Base-by-base conservation (phyloP, 176 grass and related monocot species). In the Leersia perrieri region DNA sequence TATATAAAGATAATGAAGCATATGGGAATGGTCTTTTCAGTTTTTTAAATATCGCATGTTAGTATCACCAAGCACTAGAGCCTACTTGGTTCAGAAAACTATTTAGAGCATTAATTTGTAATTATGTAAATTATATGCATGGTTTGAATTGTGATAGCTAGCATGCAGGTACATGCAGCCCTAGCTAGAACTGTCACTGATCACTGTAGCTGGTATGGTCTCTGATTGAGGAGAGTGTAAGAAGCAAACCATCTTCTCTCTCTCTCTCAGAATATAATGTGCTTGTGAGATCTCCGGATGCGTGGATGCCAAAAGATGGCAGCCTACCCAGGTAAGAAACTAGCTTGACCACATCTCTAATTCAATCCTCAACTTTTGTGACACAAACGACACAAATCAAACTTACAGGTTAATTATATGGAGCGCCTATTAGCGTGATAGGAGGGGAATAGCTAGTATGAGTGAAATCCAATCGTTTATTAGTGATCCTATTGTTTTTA, bases 231-330 rank as follows among this genome's bases (percentile, higher is more conserved):
- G 53, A 60, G 55, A 12, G 33, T 40, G 58, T 27, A 11, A 14
- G 14, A 76, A 76, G 74, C 14, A 15, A 40, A 16, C 36, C 7
- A 1, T 9, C 5, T 2, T 38, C 1, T 40, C 55, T 3, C n/a
- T 28, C 3, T 14, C 3, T 26, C 34, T 18, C 15, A 18, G 47
- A 53, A 53, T 53, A n/a, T 53, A n/a, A 53, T 53, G 49, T 39
- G 57, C 9, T 32, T 78, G 39, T 45, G 60, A 64, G 60, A 64
- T 64, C 60, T 44, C 42, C 23, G 60, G 75, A 77, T 64, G 60
- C 25, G 60, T 64, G 68, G 69, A 72, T 47, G 69, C 40, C 69
- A 72, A 31, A 31, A 11, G 39, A 47, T 6, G 69, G 40, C 26
- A 45, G 36, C 38, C 38, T 77, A 32, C 14, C 34, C 40, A 27